phyloP scores from a whole-genome alignment of 2,329 filamentous ascomycete species.

The Pseudogymnoascus sp. region DNA sequence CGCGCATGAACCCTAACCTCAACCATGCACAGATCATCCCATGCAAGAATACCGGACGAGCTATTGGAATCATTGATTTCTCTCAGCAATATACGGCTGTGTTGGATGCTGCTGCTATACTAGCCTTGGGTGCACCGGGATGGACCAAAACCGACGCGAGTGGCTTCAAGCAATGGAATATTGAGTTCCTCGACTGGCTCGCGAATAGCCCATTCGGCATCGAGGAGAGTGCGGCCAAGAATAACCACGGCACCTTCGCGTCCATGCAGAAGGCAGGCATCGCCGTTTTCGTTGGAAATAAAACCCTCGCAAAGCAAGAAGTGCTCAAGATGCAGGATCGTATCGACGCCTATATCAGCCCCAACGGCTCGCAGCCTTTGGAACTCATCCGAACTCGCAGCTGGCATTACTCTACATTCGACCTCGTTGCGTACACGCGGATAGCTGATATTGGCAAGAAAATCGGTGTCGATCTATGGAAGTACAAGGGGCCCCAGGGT shows the following conservation, averaged over 20 bases:
- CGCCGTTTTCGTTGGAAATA: conserved; percentile 23
- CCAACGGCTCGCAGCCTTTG: conserved; percentile 22
- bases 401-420: conserved; percentile 27
- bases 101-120: conserved; percentile 21
- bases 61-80: conserved; percentile 16
- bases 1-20: conserved; percentile 25
- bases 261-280: conserved; percentile 22
- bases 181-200: conserved; percentile 22
- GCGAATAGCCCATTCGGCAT: conserved; percentile 21
- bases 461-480: conserved; percentile 21
- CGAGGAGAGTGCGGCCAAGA: conserved; percentile 14
- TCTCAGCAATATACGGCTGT: conserved; percentile 24
- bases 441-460: conserved; percentile 19
- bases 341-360: conserved; percentile 19
- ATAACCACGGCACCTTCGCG: conserved; percentile 26
- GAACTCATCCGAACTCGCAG: conserved; percentile 24
- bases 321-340: conserved; percentile 9
- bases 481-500: conserved; percentile 18
- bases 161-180: conserved; percentile 21
- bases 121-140: conserved; percentile 13
- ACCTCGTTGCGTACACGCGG: conserved; percentile 19
- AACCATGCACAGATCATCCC: conserved; percentile 22
- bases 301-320: conserved; percentile 9
- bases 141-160: conserved; percentile 18
- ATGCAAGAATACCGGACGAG: conserved; percentile 6